phyloP scores from a whole-genome alignment of 208 protist species.

The Trypanosoma theileri region DNA sequence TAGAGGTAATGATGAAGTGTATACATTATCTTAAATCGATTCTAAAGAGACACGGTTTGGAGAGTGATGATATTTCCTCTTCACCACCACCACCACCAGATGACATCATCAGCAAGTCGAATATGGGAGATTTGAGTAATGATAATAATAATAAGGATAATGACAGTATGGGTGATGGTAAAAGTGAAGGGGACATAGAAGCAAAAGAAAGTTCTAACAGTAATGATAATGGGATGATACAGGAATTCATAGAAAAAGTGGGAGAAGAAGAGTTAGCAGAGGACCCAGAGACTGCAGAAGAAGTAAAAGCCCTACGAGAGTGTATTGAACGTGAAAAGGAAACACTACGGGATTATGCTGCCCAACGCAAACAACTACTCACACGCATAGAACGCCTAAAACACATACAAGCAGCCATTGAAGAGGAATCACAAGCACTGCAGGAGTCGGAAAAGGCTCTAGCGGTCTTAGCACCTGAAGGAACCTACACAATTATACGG shows the following conservation, averaged over 20 bases:
- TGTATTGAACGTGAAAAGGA: constrained; percentile 20
- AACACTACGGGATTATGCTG: constrained; percentile 16
- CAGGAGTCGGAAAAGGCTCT: constrained; percentile 25
- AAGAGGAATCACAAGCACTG: constrained; percentile 18
- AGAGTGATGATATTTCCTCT: too few relatives aligned
- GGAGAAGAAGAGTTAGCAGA: neutral
- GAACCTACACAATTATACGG: constrained; percentile 5
- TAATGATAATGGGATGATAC: neutral
- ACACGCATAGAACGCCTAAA: neutral
- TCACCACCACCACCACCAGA: too few relatives aligned
- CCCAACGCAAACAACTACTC: neutral
- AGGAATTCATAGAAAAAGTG: neutral
- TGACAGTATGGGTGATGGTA: neutral
- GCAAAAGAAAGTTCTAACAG: too few relatives aligned
- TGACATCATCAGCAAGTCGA: too few relatives aligned
- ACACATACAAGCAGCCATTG: constrained; percentile 3
- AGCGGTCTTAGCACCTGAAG: constrained; percentile 8
- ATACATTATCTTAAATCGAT: too few relatives aligned
- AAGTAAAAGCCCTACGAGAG: constrained; percentile 3
- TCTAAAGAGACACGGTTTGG: too few relatives aligned
- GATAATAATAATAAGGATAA: neutral
- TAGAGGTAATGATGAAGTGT: too few relatives aligned
- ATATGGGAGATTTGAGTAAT: neutral
- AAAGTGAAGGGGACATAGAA: too few relatives aligned
- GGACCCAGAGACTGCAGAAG: constrained; percentile 5